Evolutionary conservation across 768 basidiomycete genomes (phyloP), one percentile per base, ranked within the genome.

Genomic region (Calvatia gigantea): DNA sequence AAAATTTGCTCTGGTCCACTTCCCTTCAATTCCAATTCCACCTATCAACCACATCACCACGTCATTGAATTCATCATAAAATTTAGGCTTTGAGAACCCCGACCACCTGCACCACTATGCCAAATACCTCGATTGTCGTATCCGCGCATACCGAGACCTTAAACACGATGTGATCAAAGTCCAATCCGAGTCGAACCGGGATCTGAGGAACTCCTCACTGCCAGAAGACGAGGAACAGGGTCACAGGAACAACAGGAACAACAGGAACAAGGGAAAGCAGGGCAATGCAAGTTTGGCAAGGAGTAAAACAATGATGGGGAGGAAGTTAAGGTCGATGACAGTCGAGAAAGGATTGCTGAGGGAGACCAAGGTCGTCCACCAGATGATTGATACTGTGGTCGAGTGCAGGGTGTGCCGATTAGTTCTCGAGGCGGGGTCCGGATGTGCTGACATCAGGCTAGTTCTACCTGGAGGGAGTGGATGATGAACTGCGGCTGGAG

Each of bases 341-440:
- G 96, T 98, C 21, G 97, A 99, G 70, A 98, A 98, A 69, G 97
- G 97, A 2, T 70, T 98, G 41, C 70, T 99, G 46, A 80, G 94
- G 58, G 97, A 99, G 72, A 96, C 94, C 1, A 90, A 86, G 70
- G 82, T 84, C 25, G 93, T 98, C 0, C 95, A 98, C 71, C 79
- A 77, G 62, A 87, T 94, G 84, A 86, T 98, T 63, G 93, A 96
- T 67, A 68, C 88, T 1, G 73, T 98, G 60, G 81, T 94, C 29
- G 90, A 92, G 67, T 94, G 94, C 69, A 81, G 89, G 68, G 94
- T 95, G 67, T 63, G 91, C 76, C 17, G n/a, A 28, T 43, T 33
- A 27, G 17, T 39, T 50, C 7, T 48, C 35, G 44, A 29, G 38
- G 55, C 27, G 51, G n/a, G 51, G 37, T 35, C 46, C 25, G 12